Base-by-base conservation (phyloP, 306 rosid species). In the Pterocarpus santalinus region DNA sequence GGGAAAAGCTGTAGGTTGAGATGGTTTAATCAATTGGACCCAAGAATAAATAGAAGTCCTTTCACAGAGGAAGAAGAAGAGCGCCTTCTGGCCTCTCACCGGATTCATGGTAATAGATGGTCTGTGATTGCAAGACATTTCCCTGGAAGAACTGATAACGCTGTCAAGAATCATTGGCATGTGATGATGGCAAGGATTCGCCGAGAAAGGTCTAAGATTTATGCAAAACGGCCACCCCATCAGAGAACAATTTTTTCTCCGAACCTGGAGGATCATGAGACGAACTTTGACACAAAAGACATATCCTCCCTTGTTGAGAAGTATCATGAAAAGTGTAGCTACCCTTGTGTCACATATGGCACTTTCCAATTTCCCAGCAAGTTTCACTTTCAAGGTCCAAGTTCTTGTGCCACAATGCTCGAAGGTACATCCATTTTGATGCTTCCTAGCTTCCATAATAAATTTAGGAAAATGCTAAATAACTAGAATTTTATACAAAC, bases 1-100 rank as follows among this genome's bases (percentile, higher is more conserved):
- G 98, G 99, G 44, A 95, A 95, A 85, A 95, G 99, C 56, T 95
- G 99, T 79, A 90, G 99, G 82, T 85, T 95, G 88, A 95, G 99
- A 83, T 95, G 99, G 99, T 95, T 93, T 87, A 95, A 95, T 78
- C 99, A 95, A 78, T 53, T 95, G 69, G 99, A 95, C 64, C 97
- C 99, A 30, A 85, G 99, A 76, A 95, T 95, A 39, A 93, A 95
- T 38, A 87, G 96, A 82, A 92, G 55, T 69, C 94, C 98, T 3
- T 93, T 95, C 82, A 95, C 89, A 0, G 96, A 95, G 81, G 98
- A 92, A 72, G 99, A 95, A 79, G 99, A 95, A 53, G 97, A 88
- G 73, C 55, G 96, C 39, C 97, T 95, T 5, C 14, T 95, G 30
- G 90, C 93, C 22, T 90, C 94, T 51, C 98, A 95, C 73, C 15